Evolutionary conservation across 1,284 basidiomycete species (phyloP), one percentile per base, ranked within the genome.

Genomic region (Tilletiopsis washingtonensis): DNA sequence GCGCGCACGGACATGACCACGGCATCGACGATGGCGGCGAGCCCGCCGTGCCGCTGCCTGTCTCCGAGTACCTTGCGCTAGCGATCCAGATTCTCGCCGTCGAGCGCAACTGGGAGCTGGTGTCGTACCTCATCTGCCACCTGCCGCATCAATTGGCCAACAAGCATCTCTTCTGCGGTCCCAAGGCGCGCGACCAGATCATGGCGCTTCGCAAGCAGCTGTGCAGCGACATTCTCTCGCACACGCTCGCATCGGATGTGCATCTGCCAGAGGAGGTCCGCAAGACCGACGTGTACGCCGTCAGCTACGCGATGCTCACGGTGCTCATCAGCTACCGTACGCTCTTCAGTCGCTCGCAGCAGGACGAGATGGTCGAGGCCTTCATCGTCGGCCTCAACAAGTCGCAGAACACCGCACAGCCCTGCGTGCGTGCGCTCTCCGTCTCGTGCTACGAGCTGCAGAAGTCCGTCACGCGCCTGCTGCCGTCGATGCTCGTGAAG

Each of bases 151-250:
- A 98, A 73, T 80, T 98, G 3, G 79, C 85, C 46, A 98, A 98
- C 80, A 97, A 96, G 75, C 90, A 97, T 69, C 81, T 96, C 49
- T 91, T 96, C 75, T 96, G 91, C 69, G 94, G 94, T 0, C 86
- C 86, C 0, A 82, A 83, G 46, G 84, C 86, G 11, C 79, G 83
- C 14, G 75, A 74, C 11, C 80, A 83, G 19, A 80, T 94, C 19
- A 76, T 81, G 9, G 78, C 77, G 43, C 75, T 98, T 36, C 77
- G 90, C 25, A 77, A 78, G 7, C 74, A 80, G n/a, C 76, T 97
- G 7, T 88, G 86, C 74, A 77, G 79, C 3, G 80, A 82, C 3
- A 80, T 93, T 21, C 62, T 71, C 32, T 78, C 77, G 20, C 81
- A 81, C 12, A 78, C 79, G 6, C 76, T 88, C 7, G 82, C 79